Conservation (phyloP, 352 stramenopile genomes). For the Thraustotheca clavata region DNA sequence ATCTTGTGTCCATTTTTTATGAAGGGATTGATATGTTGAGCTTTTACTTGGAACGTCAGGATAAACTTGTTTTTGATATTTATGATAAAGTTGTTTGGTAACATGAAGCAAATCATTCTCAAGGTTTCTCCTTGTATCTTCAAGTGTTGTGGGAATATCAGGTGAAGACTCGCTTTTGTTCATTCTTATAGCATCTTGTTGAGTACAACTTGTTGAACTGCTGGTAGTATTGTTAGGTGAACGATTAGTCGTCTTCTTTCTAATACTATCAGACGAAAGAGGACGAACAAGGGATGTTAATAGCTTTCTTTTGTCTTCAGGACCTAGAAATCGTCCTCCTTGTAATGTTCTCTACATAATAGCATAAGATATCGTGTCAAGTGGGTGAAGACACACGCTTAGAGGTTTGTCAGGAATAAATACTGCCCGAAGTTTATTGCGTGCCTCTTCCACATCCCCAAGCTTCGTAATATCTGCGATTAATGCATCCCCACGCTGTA, state of each 20-base stretch:
- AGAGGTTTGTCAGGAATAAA: slow-evolving; percentile 17
- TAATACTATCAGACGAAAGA: slow-evolving; percentile 2
- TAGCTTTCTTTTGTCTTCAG: slow-evolving; percentile 7
- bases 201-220: too few species aligned
- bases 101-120: slow-evolving; percentile 44
- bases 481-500: slow-evolving; percentile 8
- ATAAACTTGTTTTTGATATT: slow-evolving; percentile 52
- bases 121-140: slow-evolving; percentile 30
- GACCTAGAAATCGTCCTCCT: slow-evolving; percentile 1
- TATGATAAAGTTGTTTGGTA: slow-evolving; percentile 61
- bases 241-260: too few species aligned
- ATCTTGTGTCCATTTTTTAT: slow-evolving; percentile 22
- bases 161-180: too few species aligned
- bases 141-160: slow-evolving; percentile 24
- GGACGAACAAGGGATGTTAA: slow-evolving; percentile 20
- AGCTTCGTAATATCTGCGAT: slow-evolving; percentile 21
- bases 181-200: too few species aligned
- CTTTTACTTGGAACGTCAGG: slow-evolving; percentile 27
- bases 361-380: not conserved
- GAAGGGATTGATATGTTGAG: slow-evolving; percentile 38
- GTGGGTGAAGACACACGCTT: not conserved
- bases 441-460: slow-evolving; percentile 21
- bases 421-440: slow-evolving; percentile 1
- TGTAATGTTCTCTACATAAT: slow-evolving; percentile 1
- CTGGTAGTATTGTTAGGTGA: too few species aligned